Base-by-base conservation (phyloP, 306 rosid genomes). In the Begonia loranthoides region DNA sequence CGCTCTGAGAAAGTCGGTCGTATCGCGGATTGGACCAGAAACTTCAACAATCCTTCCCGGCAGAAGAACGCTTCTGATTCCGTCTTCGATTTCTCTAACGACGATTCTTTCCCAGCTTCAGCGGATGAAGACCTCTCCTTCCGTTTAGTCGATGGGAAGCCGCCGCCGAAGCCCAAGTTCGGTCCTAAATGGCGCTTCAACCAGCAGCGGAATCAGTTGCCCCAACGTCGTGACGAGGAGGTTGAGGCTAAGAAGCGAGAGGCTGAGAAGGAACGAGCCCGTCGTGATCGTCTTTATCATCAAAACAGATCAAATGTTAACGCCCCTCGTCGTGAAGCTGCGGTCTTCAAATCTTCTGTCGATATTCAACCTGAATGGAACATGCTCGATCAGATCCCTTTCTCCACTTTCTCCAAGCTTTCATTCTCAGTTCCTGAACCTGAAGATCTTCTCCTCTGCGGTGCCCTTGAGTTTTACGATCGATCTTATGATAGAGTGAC, bases 361-460 rank as follows among this genome's bases (percentile, higher is more conserved):
- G 96, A 87, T 15, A 87, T 89, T 17, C 97, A 89, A 19, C 97
- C 95, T 0, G 94, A 89, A 22, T 89, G 97, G 97, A 85, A 85
- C 57, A 89, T 85, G 94, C 87, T 78, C 1, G 97, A 89, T 6
- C 95, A 89, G 79, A 85, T 89, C 57, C 95, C 93, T 0, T 89
- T 89, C 66, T 79, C 90, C 9, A 82, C 95, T 2, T 82, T 89
- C 79, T 82, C 95, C 0, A 89, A 89, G 73, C 90, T 89, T 13
- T 89, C 97, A 8, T 89, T 82, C 72, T 55, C 78, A 0, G 95
- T 72, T 4, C 81, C 90, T 0, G 97, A 89, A 34, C 97, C 97
- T 0, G 85, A 82, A 16, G 97, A 89, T 21, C 84, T 89, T 40
- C 82, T 82, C 3, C 66, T 82, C 34, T 85, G 95, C 38, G 94